A percentile compares a stretch with the other conserved stretches of the same genome.
Evolutionary conservation across 192 early-diverging fungal species (phyloP).

Genomic region (Mortierella alpina): DNA sequence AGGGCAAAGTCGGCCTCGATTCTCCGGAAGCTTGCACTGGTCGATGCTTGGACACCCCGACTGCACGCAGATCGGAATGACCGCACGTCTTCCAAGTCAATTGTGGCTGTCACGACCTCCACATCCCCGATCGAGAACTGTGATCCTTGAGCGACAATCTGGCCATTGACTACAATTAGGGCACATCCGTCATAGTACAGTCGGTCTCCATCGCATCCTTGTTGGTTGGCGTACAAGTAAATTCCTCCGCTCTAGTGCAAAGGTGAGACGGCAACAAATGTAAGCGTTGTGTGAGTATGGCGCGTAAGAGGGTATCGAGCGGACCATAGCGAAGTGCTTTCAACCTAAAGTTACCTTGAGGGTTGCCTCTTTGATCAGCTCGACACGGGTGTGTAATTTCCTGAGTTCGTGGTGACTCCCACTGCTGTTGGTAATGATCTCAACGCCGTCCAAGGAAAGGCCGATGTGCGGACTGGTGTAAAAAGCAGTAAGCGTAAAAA

Average conservation of each 20-base stretch:
- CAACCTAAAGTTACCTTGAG: constrained; percentile 66
- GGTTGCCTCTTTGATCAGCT: constrained; percentile 92
- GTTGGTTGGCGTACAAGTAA: constrained; percentile 96
- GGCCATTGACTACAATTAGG: constrained; percentile 91
- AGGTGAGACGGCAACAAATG: background rate
- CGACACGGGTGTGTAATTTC: constrained; percentile 88
- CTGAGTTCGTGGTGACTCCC: constrained; percentile 97
- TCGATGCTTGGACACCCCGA: constrained; percentile 84
- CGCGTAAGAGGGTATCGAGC: background rate
- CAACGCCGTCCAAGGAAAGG: constrained; percentile 94
- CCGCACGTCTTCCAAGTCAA: constrained; percentile 91
- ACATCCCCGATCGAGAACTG: constrained; percentile 97
- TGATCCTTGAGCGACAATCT: constrained; percentile 85
- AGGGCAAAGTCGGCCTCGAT: constrained; percentile 70
- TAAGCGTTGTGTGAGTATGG: too few species aligned
- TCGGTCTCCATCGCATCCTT: constrained; percentile 98
- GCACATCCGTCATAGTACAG: constrained; percentile 97
- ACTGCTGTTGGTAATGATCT: constrained; percentile 96
- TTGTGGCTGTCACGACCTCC: constrained; percentile 91
- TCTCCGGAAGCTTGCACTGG: constrained; percentile 71
- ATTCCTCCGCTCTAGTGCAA: constrained; percentile 83
- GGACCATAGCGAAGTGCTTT: background rate
- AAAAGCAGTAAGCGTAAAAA: background rate
- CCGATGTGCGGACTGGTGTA: constrained; percentile 89
- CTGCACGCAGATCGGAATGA: constrained; percentile 79